These are phyloP conservation scores for Mimosa bimucronata DNA, from an alignment of 306 rosid species.

Conservation along the genomic window DNA sequence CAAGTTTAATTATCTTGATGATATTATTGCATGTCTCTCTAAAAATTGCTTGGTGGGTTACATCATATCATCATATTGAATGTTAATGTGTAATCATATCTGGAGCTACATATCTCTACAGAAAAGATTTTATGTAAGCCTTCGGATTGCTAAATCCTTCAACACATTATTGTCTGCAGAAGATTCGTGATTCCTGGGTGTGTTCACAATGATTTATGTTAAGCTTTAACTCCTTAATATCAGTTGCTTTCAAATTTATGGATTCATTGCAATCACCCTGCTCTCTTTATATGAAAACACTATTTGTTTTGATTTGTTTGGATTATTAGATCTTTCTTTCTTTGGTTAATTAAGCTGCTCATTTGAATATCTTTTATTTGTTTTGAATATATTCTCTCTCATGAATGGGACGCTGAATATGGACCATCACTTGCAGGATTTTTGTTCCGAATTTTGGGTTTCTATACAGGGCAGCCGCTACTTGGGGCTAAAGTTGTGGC, in stretches of 20 bases:
- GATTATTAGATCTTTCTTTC: neutral
- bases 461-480: constrained; percentile 88
- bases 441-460: constrained; percentile 84
- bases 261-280: neutral
- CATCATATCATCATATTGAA: constrained; percentile 2
- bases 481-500: constrained; percentile 98
- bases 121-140: neutral
- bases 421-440: constrained; percentile 67
- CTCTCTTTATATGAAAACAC: neutral
- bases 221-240: neutral
- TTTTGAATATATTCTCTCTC: constrained; percentile 20
- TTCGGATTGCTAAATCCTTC: constrained; percentile 9
- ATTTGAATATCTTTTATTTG: neutral
- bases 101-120: neutral
- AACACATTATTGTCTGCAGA: neutral
- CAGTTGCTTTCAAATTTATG: constrained; percentile 11
- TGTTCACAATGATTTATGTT: neutral
- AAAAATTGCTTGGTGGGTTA: constrained; percentile 18
- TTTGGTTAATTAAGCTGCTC: constrained; percentile 5
- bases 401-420: constrained; percentile 34
- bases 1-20: constrained; percentile 22
- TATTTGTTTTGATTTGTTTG: neutral
- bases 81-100: constrained; percentile 25
- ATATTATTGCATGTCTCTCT: constrained; percentile 16
- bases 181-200: neutral